Evolutionary conservation across 768 basidiomycete species (phyloP), one percentile per base, ranked within the genome.

Genomic region (Serendipita sp.): DNA sequence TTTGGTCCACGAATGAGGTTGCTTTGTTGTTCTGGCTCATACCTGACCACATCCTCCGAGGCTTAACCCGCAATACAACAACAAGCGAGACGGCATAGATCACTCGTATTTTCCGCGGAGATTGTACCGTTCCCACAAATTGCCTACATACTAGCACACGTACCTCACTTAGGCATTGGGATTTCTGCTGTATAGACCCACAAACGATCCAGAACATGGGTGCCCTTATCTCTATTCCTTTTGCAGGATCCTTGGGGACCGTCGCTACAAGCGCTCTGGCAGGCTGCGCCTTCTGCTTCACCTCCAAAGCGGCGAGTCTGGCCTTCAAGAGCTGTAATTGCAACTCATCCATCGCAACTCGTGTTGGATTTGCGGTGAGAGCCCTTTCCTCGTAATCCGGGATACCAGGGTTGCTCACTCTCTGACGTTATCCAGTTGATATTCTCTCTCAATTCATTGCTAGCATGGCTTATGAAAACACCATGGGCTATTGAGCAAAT

Each of bases 311-410:
- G 85, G 93, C 94, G 2, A 92, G 90, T 40, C 92, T 95, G 83
- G 91, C 96, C 77, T 93, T 86, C 81, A 97, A 96, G 78, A 92
- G 89, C 36, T 99, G 95, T 75, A 98, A 98, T 72, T 99, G 96
- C 76, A 97, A 98, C 72, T 95, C 92, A 6, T 95, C 92, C 0
- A 97, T 99, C 69, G 96, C 96, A 0, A 97, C 94, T 48, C 86
- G 94, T 70, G 86, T 97, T 64, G 94, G 94, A 37, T 96, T 93
- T 74, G 92, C 91, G 15, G 92, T 91, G 72, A 65, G 87, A 73
- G 27, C 33, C 23, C n/a, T 6, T 37, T 45, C 64, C n/a, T 23
- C 52, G n/a, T 45, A 62, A 8, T 40, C 10, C 31, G 1, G 36
- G 5, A 23, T 48, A 63, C 55, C 65, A 55, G 63, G 44, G 37